These are phyloP conservation scores for Microcos paniculata DNA, from an alignment of 345 rosid species.

Conservation along the genomic window DNA sequence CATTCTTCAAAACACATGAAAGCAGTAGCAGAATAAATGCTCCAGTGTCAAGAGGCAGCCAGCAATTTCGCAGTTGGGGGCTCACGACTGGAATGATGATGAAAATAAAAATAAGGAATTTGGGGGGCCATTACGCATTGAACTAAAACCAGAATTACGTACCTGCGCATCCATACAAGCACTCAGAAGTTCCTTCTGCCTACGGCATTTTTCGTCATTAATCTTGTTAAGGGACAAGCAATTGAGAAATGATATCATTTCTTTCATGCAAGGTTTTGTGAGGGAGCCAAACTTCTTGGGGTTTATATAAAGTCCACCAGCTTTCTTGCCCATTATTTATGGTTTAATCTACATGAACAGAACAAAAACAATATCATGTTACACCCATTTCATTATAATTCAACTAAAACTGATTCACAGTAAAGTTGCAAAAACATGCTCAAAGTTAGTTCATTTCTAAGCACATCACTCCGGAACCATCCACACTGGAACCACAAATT, in stretches of 20 bases:
- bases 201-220: constrained; percentile 57
- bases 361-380: not conserved
- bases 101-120: not conserved
- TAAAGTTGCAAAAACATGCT: not conserved
- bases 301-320: constrained; percentile 61
- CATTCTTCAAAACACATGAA: not conserved
- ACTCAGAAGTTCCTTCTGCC: constrained; percentile 60
- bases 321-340: constrained; percentile 67
- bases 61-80: not conserved
- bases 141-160: not conserved
- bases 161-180: constrained; percentile 80
- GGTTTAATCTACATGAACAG: not conserved
- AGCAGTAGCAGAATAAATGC: not conserved
- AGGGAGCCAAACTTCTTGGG: constrained; percentile 62
- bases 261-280: constrained; percentile 81
- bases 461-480: not conserved
- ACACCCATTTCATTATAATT: not conserved
- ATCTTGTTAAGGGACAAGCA: constrained; percentile 60
- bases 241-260: constrained; percentile 73
- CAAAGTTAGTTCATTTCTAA: not conserved
- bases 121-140: not conserved
- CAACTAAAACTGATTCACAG: not conserved
- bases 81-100: not conserved
- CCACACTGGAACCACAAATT: not conserved
- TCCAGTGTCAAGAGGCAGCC: not conserved